Evolutionary conservation across 805 yeast genomes (phyloP).

Genomic region (Cyberlindnera petersonii): DNA sequence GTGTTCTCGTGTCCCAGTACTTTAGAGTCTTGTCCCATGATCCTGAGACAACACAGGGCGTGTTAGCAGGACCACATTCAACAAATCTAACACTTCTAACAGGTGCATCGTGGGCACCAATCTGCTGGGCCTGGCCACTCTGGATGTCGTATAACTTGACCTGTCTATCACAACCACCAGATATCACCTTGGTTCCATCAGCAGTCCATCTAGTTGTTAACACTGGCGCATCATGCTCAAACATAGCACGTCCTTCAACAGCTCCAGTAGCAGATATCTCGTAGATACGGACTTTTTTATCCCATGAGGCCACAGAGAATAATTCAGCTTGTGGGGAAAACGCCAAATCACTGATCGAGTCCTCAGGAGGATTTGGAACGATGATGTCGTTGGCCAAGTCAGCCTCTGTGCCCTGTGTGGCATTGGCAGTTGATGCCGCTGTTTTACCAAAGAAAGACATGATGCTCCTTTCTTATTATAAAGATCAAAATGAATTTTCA

Average conservation of each 20-base stretch:
- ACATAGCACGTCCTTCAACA: conserved; percentile 84
- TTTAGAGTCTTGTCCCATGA: conserved; percentile 95
- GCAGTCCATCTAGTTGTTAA: conserved; percentile 74
- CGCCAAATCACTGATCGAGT: conserved; percentile 75
- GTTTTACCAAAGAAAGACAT: conserved; percentile 39
- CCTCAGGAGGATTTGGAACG: conserved; percentile 83
- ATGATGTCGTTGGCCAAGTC: conserved; percentile 68
- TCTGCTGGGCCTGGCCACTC: conserved; percentile 75
- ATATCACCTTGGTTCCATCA: conserved; percentile 84
- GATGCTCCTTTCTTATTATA: not conserved
- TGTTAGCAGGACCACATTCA: conserved; percentile 78
- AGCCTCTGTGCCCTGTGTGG: conserved; percentile 26
- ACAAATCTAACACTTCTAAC: conserved; percentile 73
- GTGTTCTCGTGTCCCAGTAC: conserved; percentile 92
- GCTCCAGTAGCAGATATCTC: conserved; percentile 74
- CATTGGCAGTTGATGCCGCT: conserved; percentile 20
- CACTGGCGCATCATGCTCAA: conserved; percentile 87
- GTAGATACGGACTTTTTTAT: conserved; percentile 87
- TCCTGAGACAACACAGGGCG: conserved; percentile 78
- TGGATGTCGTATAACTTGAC: conserved; percentile 80
- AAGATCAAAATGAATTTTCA: too few relatives aligned
- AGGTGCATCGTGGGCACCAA: conserved; percentile 83
- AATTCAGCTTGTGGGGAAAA: conserved; percentile 87
- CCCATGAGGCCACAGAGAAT: conserved; percentile 85
- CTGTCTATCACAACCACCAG: conserved; percentile 89